Evolutionary conservation across 345 rosid genomes (phyloP), one percentile per base, ranked within the genome.

Genomic region (Melaleuca alternifolia): DNA sequence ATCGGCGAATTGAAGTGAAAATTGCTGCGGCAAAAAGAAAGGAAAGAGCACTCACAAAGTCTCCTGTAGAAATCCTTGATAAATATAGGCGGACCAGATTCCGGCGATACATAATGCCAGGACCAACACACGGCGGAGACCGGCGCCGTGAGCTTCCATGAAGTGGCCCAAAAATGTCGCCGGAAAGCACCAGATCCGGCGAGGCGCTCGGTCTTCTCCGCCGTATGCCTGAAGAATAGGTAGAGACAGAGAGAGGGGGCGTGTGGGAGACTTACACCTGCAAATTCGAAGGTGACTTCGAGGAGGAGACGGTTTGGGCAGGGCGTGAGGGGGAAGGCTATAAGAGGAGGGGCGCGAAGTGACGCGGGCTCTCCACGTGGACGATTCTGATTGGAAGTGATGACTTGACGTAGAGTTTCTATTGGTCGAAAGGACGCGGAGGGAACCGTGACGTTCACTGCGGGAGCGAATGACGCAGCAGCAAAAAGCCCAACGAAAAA

Each of bases 51-150:
- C 98, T 90, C 91, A 97, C 99, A 96, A 89, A 52, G 97, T 97
- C 85, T 97, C 99, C 82, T 97, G 99, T 75, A 97, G 98, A 90
- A 95, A 85, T 83, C 99, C 99, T 92, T 96, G 99, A 89, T 97
- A 97, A 85, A 97, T 94, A 86, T 97, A 97, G 20, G 99, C 98
- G 71, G 99, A 88, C 99, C 99, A 96, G 89, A 97, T 96, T 88
- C 99, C 99, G 86, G 97, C 93, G 87, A 96, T 95, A 91, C 99
- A 97, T 86, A 97, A 94, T 10, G 95, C 93, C 87, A 97, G 86
- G 84, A 96, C 83, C 26, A 96, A 54, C 54, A 93, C 88, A 56
- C 98, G 94, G 89, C 93, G 94, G 90, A 95, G 88, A 51, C 99
- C 95, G 85, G 94, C 84, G 44, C 95, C 95, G 53, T 94, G 97